Evolutionary conservation across 352 stramenopile genomes (phyloP).

Genomic region (Phytophthora pini): DNA sequence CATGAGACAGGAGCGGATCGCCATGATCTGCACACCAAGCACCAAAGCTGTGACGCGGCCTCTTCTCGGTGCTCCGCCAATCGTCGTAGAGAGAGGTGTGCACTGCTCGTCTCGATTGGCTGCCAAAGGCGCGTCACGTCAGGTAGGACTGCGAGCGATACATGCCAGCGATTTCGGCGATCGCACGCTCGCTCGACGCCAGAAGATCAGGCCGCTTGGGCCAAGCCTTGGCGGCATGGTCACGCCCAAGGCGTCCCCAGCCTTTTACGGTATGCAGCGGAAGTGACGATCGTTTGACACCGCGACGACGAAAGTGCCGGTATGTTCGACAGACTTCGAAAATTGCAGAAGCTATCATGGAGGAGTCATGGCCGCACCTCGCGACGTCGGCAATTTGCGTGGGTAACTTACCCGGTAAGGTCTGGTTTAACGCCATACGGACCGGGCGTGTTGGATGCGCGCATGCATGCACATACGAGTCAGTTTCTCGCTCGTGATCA

Average conservation of each 20-base stretch:
- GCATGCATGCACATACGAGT: slow-evolving; percentile 22
- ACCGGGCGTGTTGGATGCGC: slow-evolving; percentile 14
- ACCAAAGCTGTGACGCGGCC: slow-evolving; percentile 28
- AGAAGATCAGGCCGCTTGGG: slow-evolving; percentile 6
- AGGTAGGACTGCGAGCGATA: neutral
- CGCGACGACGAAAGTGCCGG: neutral
- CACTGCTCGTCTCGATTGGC: slow-evolving; percentile 5
- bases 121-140: slow-evolving; percentile 16
- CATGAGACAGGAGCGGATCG: slow-evolving; percentile 33
- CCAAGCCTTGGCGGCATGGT: neutral
- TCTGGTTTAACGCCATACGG: slow-evolving; percentile 19
- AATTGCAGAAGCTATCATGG: neutral
- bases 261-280: neutral
- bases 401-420: no score
- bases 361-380: no score
- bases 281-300: slow-evolving; percentile 3
- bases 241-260: neutral
- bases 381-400: neutral
- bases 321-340: slow-evolving; percentile 9
- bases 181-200: slow-evolving; percentile 6
- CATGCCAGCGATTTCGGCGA: slow-evolving; percentile 22
- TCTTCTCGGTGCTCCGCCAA: slow-evolving; percentile 3
- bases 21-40: slow-evolving; percentile 20
- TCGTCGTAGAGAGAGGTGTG: neutral
- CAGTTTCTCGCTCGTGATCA: slow-evolving; percentile 13